Evolutionary conservation across 495 filamentous ascomycete genomes (phyloP), one percentile per base, ranked within the genome.

Genomic region (Penicillium subrubescens): DNA sequence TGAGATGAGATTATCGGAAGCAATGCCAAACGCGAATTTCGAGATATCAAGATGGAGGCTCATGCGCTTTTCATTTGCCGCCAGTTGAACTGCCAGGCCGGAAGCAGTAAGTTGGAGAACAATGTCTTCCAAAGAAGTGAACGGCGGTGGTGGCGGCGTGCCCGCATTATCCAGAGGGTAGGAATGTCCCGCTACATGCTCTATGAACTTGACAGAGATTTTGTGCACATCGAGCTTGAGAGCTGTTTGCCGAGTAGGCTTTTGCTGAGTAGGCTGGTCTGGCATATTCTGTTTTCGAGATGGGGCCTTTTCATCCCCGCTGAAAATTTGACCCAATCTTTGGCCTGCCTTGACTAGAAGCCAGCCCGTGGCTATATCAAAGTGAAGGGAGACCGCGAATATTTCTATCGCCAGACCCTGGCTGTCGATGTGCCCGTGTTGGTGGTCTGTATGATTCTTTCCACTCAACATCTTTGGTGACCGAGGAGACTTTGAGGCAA

Each of bases 21-120:
- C 83, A 74, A 91, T 92, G 10, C 90, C 91, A 59, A 97, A 86
- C 0, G 72, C 78, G 69, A 96, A 89, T 63, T 88, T 92, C 44
- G 87, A 82, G 3, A 94, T 69, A 52, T 73, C 56, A 8, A 81
- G 63, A 15, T 68, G 67, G 5, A 81, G 57, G 14, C 68, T 74
- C 15, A 66, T 71, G 27, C 35, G 69, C 29, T 68, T 65, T 12
- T 68, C 64, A 39, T 60, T 54, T 2, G 61, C 21, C 8, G 67
- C 70, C n/a, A 77, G 62, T 10, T 70, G 64, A n/a, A 70, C 61
- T 46, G 68, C 70, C 48, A 77, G 37, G 0, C 69, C 78, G 29
- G 74, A 69, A 19, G 69, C 60, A 15, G 58, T 67, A 2, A 70
- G 34, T 52, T 75, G 75, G 25, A 82, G 72, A 11, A 82, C 59